A percentile compares a stretch with the other conserved stretches of the same genome.
Conservation (phyloP, 306 rosid species). For the Sindora glabra region DNA sequence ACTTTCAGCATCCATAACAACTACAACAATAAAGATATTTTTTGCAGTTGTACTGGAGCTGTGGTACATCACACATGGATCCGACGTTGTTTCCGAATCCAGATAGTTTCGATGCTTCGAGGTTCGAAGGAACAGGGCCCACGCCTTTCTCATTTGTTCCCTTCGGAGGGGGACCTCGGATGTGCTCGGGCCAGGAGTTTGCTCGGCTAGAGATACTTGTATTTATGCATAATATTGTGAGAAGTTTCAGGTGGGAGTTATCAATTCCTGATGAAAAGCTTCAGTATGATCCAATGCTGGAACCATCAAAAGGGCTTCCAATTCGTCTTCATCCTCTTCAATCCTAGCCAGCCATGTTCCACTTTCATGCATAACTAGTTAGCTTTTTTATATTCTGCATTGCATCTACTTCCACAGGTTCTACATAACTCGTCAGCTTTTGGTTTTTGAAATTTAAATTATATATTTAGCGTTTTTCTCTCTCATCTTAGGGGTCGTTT, state of each 20-base stretch:
- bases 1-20: too few relatives aligned
- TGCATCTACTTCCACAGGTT: neutral
- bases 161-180: conserved; percentile 55
- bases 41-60: conserved; percentile 39
- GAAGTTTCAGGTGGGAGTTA: conserved; percentile 41
- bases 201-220: conserved; percentile 40
- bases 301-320: conserved; percentile 32
- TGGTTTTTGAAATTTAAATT: neutral
- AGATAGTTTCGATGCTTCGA: conserved; percentile 39
- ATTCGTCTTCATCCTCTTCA: conserved; percentile 29
- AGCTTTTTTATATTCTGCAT: neutral
- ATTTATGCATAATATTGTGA: conserved; percentile 41
- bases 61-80: conserved; percentile 32
- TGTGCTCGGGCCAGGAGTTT: conserved; percentile 53
- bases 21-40: neutral
- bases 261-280: conserved; percentile 29
- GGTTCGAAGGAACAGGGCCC: conserved; percentile 40
- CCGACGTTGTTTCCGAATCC: conserved; percentile 29
- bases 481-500: too few relatives aligned
- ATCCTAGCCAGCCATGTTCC: neutral
- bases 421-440: neutral
- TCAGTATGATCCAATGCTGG: conserved; percentile 37
- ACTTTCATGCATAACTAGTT: neutral
- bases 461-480: too few relatives aligned
- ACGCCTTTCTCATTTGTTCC: conserved; percentile 38